phyloP scores from a whole-genome alignment of 352 stramenopile genomes.

The Globisporangium carolinianum region DNA sequence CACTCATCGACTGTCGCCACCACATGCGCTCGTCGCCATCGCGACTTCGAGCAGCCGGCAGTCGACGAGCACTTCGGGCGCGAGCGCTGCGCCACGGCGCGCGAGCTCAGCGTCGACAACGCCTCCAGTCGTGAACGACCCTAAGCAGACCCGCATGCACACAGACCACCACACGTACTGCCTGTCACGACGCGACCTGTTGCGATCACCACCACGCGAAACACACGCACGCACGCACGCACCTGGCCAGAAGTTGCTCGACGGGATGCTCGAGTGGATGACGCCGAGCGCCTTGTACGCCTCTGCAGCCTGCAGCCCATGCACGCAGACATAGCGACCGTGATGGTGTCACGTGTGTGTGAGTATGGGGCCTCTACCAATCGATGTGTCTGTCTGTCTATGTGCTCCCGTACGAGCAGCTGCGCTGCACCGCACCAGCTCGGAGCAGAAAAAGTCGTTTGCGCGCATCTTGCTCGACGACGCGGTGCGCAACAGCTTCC shows the following conservation, averaged over 20 bases:
- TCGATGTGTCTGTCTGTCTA: no score
- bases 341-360: background rate
- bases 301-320: conserved; percentile 28
- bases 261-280: conserved; percentile 22
- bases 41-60: conserved; percentile 56
- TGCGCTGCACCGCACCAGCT: conserved; percentile 29
- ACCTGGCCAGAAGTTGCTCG: conserved; percentile 58
- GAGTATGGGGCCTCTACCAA: no score
- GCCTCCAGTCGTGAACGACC: conserved; percentile 40
- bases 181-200: no score
- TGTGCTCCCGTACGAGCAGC: background rate
- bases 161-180: background rate
- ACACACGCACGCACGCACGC: background rate
- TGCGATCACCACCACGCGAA: background rate
- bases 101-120: conserved; percentile 43
- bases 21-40: conserved; percentile 9
- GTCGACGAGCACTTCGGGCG: conserved; percentile 39
- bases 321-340: background rate
- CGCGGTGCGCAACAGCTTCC: conserved; percentile 32
- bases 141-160: conserved; percentile 7
- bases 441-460: conserved; percentile 57
- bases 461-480: conserved; percentile 4
- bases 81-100: conserved; percentile 38
- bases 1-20: no score
- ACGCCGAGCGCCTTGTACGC: conserved; percentile 48